phyloP scores from a whole-genome alignment of 768 basidiomycete genomes.

The Pleurotus tuber-regium region DNA sequence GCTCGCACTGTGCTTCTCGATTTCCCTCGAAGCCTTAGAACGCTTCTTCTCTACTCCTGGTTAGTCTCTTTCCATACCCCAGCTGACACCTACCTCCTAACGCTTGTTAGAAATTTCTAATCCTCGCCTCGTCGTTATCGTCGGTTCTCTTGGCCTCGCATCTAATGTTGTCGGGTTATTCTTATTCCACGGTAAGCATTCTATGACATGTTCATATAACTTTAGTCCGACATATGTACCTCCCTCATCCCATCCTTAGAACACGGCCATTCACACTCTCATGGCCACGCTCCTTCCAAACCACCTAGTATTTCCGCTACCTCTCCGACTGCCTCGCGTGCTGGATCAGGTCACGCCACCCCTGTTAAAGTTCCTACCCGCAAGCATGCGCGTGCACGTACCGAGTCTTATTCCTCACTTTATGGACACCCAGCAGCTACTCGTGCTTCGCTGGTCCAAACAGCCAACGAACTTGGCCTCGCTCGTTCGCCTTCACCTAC shows the following conservation, averaged over 20 bases:
- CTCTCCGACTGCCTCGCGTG: conserved; percentile 17
- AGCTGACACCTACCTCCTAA: conserved; percentile 11
- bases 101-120: conserved; percentile 73
- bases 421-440: conserved; percentile 76
- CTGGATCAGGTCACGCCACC: conserved; percentile 22
- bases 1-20: conserved; percentile 94
- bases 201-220: conserved; percentile 4
- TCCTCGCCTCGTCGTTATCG: conserved; percentile 84
- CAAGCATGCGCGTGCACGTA: conserved; percentile 29
- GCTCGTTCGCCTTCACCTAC: conserved; percentile 47
- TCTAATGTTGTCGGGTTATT: conserved; percentile 94
- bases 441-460: conserved; percentile 71
- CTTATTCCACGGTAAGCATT: conserved; percentile 82
- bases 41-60: conserved; percentile 87
- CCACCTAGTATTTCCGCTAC: conserved; percentile 34
- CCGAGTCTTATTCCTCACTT: conserved; percentile 55
- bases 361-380: conserved; percentile 29
- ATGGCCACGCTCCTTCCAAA: conserved; percentile 39
- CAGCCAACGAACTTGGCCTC: conserved; percentile 77
- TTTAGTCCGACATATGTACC: conserved; percentile 1
- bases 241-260: conserved; percentile 33
- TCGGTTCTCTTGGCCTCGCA: conserved; percentile 83
- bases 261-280: conserved; percentile 65
- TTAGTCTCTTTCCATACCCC: conserved; percentile 26
- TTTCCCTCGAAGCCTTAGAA: conserved; percentile 86